Evolutionary conservation across 1,284 basidiomycete species (phyloP), one percentile per base, ranked within the genome.

Genomic region (Ceraceosorus guamensis): DNA sequence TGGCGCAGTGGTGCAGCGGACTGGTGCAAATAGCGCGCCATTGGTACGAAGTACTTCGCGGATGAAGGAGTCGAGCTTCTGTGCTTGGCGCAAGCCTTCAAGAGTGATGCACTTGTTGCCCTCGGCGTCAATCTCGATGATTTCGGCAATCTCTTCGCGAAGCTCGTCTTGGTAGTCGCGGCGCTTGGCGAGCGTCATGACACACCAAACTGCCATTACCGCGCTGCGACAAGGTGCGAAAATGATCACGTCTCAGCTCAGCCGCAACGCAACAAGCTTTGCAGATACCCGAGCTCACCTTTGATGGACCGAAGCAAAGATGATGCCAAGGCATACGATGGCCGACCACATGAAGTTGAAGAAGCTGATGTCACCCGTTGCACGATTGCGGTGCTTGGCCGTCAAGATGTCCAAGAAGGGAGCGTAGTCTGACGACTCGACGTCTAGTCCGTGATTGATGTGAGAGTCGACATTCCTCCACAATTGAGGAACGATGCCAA

Each of bases 301-400:
- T 31, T 57, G 55, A 53, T 57, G 55, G 13, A 57, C 48, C 32
- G 44, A 48, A 14, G 55, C 55, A 48, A 57, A 57, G 39, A 57
- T 57, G 33, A 57, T 48, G 16, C 55, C 55, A 14, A 57, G 39
- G 16, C 41, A 53, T 24, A 57, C 45, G 31, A 54, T 47, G 34
- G 52, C 55, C 35, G 44, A 54, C 55, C 55, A 57, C 31, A 57
- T 14, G 51, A 57, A 57, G 52, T 57, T 57, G 41, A 55, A 37
- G 53, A 57, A 32, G 6, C 24, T 18, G 31, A 57, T 32, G 10
- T 32, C 13, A 24, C 49, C 55, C 8, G 55, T 57, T 24, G n/a
- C 34, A 14, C 41, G 47, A 41, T 57, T 53, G 37, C 55, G 54
- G 45, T 57, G 52, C 18, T 53, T 55, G 8, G 52, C 31, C 37